Evolutionary conservation across 768 basidiomycete species (phyloP).

Genomic region (Russula vinacea): DNA sequence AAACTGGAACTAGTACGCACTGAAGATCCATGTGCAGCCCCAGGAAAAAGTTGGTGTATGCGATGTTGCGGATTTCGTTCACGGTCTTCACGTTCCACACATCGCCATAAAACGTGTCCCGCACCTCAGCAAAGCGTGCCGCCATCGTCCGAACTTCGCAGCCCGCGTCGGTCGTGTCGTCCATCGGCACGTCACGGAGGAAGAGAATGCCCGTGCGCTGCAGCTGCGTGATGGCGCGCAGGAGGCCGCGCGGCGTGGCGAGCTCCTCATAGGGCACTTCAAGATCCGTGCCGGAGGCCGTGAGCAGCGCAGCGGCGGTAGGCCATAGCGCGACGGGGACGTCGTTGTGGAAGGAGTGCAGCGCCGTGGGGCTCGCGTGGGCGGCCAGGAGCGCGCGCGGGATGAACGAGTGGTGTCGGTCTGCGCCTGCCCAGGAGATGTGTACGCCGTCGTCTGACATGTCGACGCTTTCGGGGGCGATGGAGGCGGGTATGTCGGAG

Average conservation of each 20-base stretch:
- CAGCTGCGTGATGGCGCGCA: constrained; percentile 65
- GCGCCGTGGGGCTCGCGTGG: constrained; percentile 42
- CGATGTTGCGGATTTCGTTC: constrained; percentile 79
- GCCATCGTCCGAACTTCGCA: constrained; percentile 73
- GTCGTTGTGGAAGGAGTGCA: constrained; percentile 48
- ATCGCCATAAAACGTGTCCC: constrained; percentile 86
- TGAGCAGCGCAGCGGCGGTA: constrained; percentile 31
- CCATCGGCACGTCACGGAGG: constrained; percentile 64
- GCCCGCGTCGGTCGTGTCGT: constrained; percentile 52
- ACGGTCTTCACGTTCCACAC: constrained; percentile 85
- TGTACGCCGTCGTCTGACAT: constrained; percentile 46
- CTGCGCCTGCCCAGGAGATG: constrained; percentile 48
- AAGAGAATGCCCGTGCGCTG: constrained; percentile 70
- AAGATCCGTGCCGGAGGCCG: constrained; percentile 43
- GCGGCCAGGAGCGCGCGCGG: constrained; percentile 46
- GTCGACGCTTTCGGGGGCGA: constrained; percentile 44
- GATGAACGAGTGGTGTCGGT: constrained; percentile 60
- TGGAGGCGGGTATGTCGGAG: constrained; percentile 56
- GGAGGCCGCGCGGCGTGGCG: constrained; percentile 45
- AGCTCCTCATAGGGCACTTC: constrained; percentile 56
- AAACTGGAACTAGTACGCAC: constrained; percentile 47
- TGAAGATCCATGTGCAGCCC: constrained; percentile 90
- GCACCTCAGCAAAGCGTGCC: constrained; percentile 66
- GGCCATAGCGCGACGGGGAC: constrained; percentile 46
- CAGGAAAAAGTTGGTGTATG: constrained; percentile 87